Evolutionary conservation across 2,329 filamentous ascomycete genomes (phyloP).

Genomic region (Westerdykella sp.): DNA sequence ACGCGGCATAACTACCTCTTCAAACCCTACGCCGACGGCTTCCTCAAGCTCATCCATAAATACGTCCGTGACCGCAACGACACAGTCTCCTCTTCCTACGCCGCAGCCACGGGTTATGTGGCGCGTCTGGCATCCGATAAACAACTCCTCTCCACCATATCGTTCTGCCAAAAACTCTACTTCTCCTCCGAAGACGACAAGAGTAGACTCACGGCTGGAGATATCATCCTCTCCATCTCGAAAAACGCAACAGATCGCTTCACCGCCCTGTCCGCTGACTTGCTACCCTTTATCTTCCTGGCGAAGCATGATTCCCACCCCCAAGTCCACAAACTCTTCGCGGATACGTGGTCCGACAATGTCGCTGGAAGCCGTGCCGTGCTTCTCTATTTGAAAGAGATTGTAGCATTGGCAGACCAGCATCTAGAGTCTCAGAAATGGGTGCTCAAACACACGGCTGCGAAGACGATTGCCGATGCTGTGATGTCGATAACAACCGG

Average conservation of each 20-base stretch:
- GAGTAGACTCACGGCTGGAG: constrained; percentile 68
- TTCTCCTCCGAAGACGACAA: constrained; percentile 73
- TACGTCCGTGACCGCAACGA: constrained; percentile 87
- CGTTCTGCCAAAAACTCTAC: constrained; percentile 63
- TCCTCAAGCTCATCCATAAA: constrained; percentile 72
- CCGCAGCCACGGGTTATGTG: constrained; percentile 78
- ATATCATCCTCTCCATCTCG: constrained; percentile 75
- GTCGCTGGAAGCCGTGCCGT: constrained; percentile 80
- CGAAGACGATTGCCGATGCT: constrained; percentile 70
- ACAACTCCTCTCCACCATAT: constrained; percentile 49
- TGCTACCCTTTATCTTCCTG: constrained; percentile 83
- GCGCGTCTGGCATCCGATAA: constrained; percentile 59
- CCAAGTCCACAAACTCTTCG: constrained; percentile 71
- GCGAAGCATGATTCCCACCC: constrained; percentile 79
- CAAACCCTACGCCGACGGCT: constrained; percentile 65
- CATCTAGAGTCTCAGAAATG: constrained; percentile 77
- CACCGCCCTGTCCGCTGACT: constrained; percentile 62
- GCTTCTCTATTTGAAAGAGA: constrained; percentile 77
- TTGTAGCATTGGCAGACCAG: constrained; percentile 59
- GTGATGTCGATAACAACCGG: constrained; percentile 56
- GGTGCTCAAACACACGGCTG: constrained; percentile 83
- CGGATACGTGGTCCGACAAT: constrained; percentile 83
- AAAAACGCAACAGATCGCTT: constrained; percentile 89
- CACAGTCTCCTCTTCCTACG: constrained; percentile 85
- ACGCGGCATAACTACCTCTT: constrained; percentile 73